A percentile compares a stretch with the other conserved stretches of the same genome.
Conservation (phyloP, 106 monocot species). For the Acanthochlamys bracteata region DNA sequence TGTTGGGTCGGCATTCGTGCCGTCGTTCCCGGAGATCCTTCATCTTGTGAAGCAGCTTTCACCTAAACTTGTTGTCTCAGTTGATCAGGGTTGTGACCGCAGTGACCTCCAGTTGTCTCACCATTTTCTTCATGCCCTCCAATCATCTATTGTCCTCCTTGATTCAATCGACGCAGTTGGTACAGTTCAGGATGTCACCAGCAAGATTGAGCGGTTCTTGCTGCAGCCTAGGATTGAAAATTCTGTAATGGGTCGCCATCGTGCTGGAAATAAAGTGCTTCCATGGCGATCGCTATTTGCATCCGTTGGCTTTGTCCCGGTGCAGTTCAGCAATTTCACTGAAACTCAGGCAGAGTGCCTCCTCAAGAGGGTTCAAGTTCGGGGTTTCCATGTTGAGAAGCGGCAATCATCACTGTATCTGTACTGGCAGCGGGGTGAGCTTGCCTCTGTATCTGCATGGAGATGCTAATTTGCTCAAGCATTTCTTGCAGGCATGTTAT, state of each 20-base stretch:
- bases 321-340: slow-evolving; percentile 79
- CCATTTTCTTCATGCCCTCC: slow-evolving; percentile 58
- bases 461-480: slow-evolving; percentile 41
- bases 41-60: slow-evolving; percentile 63
- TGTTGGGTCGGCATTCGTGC: slow-evolving; percentile 19
- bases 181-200: slow-evolving; percentile 32
- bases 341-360: slow-evolving; percentile 91
- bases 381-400: slow-evolving; percentile 82
- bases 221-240: slow-evolving; percentile 65
- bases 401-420: slow-evolving; percentile 51
- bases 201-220: slow-evolving; percentile 66
- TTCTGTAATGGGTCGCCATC: slow-evolving; percentile 33
- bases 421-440: slow-evolving; percentile 74
- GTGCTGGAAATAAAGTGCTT: slow-evolving; percentile 30
- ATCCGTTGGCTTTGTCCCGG: slow-evolving; percentile 42
- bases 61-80: slow-evolving; percentile 67
- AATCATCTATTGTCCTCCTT: slow-evolving; percentile 47
- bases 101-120: slow-evolving; percentile 58
- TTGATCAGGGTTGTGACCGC: slow-evolving; percentile 58
- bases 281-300: slow-evolving; percentile 52
- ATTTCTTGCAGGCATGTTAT: slow-evolving; percentile 19
- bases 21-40: slow-evolving; percentile 29
- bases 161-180: slow-evolving; percentile 86
- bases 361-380: slow-evolving; percentile 74
- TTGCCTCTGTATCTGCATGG: slow-evolving; percentile 81